Conservation (phyloP, 345 rosid genomes). For the Linum tenue region DNA sequence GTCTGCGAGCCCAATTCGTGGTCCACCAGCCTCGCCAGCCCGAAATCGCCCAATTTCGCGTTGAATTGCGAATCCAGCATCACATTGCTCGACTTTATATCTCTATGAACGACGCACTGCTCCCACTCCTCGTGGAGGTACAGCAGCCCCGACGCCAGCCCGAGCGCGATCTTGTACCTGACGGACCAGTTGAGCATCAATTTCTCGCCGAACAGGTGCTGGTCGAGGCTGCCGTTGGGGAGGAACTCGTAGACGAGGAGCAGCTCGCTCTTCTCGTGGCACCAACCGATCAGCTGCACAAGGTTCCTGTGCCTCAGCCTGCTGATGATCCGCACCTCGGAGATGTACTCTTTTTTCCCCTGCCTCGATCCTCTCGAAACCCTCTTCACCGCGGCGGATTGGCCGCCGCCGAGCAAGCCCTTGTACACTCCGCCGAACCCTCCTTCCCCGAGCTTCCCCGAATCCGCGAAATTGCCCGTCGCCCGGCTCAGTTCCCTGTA, state of each 20-base stretch:
- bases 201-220: slow-evolving; percentile 33
- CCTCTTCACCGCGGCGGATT: slow-evolving; percentile 42
- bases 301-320: slow-evolving; percentile 41
- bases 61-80: slow-evolving; percentile 44
- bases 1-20: slow-evolving; percentile 31
- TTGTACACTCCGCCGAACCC: slow-evolving; percentile 52
- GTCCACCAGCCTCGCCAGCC: slow-evolving; percentile 32
- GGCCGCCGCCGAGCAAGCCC: slow-evolving; percentile 27
- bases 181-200: slow-evolving; percentile 21
- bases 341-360: slow-evolving; percentile 35
- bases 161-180: slow-evolving; percentile 35
- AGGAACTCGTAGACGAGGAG: slow-evolving; percentile 47
- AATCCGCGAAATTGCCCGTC: slow-evolving; percentile 31
- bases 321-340: slow-evolving; percentile 48
- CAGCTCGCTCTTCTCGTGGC: slow-evolving; percentile 37
- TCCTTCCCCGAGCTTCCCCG: slow-evolving; percentile 44
- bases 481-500: slow-evolving; percentile 29
- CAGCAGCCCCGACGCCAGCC: slow-evolving; percentile 35
- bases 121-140: slow-evolving; percentile 57
- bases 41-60: slow-evolving; percentile 46
- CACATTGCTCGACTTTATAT: slow-evolving; percentile 32
- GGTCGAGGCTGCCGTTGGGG: slow-evolving; percentile 47
- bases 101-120: slow-evolving; percentile 45
- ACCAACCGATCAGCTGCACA: slow-evolving; percentile 52
- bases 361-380: slow-evolving; percentile 37